Evolutionary conservation across 2,329 filamentous ascomycete species (phyloP).

Genomic region (Stagonosporopsis rhizophila): DNA sequence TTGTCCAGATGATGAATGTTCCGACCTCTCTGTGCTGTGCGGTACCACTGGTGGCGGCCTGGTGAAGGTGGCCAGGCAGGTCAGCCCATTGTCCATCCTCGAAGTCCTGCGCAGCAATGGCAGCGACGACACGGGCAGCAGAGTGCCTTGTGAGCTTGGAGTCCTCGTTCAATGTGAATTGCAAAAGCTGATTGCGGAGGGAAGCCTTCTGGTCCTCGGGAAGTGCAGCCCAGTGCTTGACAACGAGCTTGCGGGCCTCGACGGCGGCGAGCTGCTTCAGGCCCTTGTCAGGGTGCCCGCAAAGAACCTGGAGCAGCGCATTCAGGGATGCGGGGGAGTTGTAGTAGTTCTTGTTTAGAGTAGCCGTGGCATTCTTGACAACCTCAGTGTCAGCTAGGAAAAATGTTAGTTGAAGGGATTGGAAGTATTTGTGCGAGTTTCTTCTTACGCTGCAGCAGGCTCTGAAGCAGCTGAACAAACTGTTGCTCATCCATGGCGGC

Average conservation of each 20-base stretch:
- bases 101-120: conserved; percentile 85
- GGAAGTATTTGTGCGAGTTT: conserved; percentile 1
- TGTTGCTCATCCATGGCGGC: conserved; percentile 76
- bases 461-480: conserved; percentile 86
- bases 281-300: conserved; percentile 73
- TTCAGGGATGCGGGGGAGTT: conserved; percentile 82
- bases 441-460: conserved; percentile 82
- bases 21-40: conserved; percentile 86
- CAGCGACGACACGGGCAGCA: conserved; percentile 84
- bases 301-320: conserved; percentile 85
- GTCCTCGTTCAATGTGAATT: conserved; percentile 82
- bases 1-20: conserved; percentile 90
- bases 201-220: conserved; percentile 77
- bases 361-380: conserved; percentile 87
- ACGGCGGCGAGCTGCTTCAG: conserved; percentile 91
- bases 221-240: conserved; percentile 84
- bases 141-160: conserved; percentile 81
- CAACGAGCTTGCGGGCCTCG: conserved; percentile 81
- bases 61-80: conserved; percentile 78
- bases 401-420: conserved; percentile 42
- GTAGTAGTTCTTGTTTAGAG: conserved; percentile 94
- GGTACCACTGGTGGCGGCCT: conserved; percentile 76
- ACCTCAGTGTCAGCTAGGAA: conserved; percentile 71
- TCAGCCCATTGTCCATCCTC: conserved; percentile 85
- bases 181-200: conserved; percentile 82